Conservation (phyloP, 1,284 basidiomycete species). For the Austroboletus niveus region DNA sequence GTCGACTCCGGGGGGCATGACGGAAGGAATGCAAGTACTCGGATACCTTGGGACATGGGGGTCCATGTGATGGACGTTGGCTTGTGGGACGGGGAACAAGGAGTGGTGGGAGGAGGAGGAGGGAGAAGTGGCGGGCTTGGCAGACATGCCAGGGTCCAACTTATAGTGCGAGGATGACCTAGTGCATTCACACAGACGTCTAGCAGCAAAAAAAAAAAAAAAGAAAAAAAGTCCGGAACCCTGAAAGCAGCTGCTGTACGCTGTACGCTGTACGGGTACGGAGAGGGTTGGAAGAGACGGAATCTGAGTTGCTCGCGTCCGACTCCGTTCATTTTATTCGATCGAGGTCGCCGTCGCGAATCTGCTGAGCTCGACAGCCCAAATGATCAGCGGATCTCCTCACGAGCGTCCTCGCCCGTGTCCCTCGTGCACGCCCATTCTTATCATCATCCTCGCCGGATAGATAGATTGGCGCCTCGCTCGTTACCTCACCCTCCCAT, state of each 20-base stretch:
- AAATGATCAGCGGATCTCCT: no score
- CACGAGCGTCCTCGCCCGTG: no score
- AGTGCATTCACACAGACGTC: conserved; percentile 26
- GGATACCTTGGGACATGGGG: conserved; percentile 28
- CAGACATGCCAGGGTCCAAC: conserved; percentile 30
- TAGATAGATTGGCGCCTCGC: conserved; percentile 2
- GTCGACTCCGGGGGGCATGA: conserved; percentile 56
- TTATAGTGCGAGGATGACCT: conserved; percentile 19
- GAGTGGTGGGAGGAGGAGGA: conserved; percentile 28
- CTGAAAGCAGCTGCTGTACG: neutral
- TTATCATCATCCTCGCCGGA: no score
- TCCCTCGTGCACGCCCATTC: no score
- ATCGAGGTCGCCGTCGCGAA: conserved; percentile 2
- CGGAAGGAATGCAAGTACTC: conserved; percentile 44
- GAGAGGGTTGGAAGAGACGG: conserved; percentile 5
- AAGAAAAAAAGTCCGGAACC: conserved; percentile 4
- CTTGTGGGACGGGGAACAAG: conserved; percentile 16
- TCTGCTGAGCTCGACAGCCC: neutral
- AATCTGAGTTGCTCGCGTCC: neutral
- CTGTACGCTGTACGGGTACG: conserved; percentile 2
- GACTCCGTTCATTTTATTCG: conserved; percentile 6
- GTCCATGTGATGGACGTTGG: conserved; percentile 22
- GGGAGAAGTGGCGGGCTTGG: conserved; percentile 23
- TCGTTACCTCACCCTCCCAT: neutral
- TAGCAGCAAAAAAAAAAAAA: neutral